These are phyloP conservation scores for Xylaria nigripes DNA, from an alignment of 495 filamentous ascomycete genomes.

Conservation along the genomic window DNA sequence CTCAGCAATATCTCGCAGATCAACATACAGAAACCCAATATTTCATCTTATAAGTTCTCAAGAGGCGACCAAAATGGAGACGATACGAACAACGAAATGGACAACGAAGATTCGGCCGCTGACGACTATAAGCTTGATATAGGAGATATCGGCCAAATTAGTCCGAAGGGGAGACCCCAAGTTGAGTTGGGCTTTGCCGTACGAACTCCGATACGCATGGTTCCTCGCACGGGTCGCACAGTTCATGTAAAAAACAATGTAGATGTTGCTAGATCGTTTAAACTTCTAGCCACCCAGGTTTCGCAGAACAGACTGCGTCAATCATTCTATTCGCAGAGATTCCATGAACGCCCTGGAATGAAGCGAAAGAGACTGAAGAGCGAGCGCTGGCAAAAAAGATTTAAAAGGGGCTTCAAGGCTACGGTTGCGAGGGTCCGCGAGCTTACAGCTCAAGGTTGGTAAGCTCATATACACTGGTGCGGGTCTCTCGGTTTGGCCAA, in stretches of 20 bases:
- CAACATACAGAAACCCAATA: conserved; percentile 16
- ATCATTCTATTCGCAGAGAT: conserved; percentile 47
- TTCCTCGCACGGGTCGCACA: conserved; percentile 50
- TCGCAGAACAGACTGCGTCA: conserved; percentile 42
- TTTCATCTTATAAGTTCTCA: background rate
- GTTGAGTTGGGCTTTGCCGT: conserved; percentile 4
- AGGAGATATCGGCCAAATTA: conserved; percentile 16
- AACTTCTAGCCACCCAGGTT: conserved; percentile 37
- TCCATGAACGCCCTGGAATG: conserved; percentile 62
- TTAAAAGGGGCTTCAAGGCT: conserved; percentile 55
- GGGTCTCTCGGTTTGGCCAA: background rate
- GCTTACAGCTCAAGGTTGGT: conserved; percentile 70
- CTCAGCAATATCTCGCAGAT: conserved; percentile 1
- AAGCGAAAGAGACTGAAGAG: conserved; percentile 65
- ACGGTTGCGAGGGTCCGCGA: conserved; percentile 52
- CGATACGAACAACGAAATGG: background rate
- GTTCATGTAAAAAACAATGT: conserved; percentile 39
- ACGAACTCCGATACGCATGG: conserved; percentile 33
- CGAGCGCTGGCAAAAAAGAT: conserved; percentile 57
- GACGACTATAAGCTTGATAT: conserved; percentile 16
- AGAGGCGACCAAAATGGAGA: background rate
- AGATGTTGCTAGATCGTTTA: conserved; percentile 50
- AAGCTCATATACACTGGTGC: conserved; percentile 16
- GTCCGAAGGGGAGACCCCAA: background rate
- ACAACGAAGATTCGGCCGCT: conserved; percentile 8